Conservation (phyloP, 306 rosid species). For the Dryas alaskensis region DNA sequence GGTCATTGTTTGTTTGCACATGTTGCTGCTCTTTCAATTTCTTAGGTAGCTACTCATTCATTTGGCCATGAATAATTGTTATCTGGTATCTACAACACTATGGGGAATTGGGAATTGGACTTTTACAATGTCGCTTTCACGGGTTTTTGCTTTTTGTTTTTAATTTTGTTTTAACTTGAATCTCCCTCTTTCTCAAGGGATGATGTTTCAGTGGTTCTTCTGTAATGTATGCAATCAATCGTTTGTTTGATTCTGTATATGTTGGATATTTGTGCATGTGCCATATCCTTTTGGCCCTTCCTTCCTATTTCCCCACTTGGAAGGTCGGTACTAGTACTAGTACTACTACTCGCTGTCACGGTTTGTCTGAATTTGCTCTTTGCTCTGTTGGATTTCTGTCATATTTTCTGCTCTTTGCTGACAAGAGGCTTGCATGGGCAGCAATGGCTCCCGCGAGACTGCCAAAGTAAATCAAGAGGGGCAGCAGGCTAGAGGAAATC, state of each 20-base stretch:
- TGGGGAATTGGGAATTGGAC: too few relatives aligned
- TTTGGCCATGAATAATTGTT: too few relatives aligned
- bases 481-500: constrained; percentile 19
- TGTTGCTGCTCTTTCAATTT: too few relatives aligned
- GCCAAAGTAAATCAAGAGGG: constrained; percentile 33
- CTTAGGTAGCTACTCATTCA: too few relatives aligned
- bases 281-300: constrained; percentile 5
- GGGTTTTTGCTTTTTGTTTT: neutral
- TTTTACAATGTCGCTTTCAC: neutral
- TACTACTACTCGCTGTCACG: neutral
- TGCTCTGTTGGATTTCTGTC: constrained; percentile 26
- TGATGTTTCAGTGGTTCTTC: constrained; percentile 18
- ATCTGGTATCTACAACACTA: too few relatives aligned
- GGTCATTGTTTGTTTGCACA: too few relatives aligned
- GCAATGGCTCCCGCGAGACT: constrained; percentile 40
- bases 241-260: constrained; percentile 15
- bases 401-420: constrained; percentile 33
- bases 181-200: constrained; percentile 5
- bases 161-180: neutral
- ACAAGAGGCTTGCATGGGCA: constrained; percentile 43
- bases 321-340: neutral
- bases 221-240: neutral
- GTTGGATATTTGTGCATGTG: constrained; percentile 25
- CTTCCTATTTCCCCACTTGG: constrained; percentile 4
- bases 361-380: constrained; percentile 23